Evolutionary conservation across 1,284 basidiomycete genomes (phyloP), one percentile per base, ranked within the genome.

Genomic region (Apiotrichum gracile): DNA sequence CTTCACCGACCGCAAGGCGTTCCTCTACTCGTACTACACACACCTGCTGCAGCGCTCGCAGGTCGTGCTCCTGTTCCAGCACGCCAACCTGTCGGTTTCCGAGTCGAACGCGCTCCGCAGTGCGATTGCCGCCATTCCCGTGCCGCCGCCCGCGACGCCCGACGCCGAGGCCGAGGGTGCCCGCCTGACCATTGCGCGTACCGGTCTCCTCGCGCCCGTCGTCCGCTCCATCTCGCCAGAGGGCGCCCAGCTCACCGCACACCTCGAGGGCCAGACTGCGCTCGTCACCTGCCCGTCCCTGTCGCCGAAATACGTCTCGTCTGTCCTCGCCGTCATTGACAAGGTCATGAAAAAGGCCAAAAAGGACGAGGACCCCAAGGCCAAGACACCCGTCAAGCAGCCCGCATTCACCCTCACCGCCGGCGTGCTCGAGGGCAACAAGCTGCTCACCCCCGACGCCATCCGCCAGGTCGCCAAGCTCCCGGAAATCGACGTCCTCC

Each of bases 41-140:
- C 68, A 76, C 55, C 66, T 78, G n/a, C 58, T 78, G 38, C 35
- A 58, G 5, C 47, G 55, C 8, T 71, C 70, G 37, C 57, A 68
- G 14, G 59, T 77, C 34, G 66, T 77, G 49, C 62, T 78, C 13
- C 62, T 78, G 40, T 76, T 78, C 61, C 65, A 72, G 25, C 75
- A 74, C 41, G 67, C 63, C 47, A 75, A 76, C 60, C 64, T 78
- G 35, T 56, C 66, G 5, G 70, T 69, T 1, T 56, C 62, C 21
- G 73, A 77, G 56, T 67, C 69, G 49, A 51, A 55, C 4, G 44
- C 52, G 1, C 56, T 78, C 5, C 62, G 76, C 12, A 48, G 61
- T 2, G 70, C 70, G 4, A 65, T 78, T 31, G 49, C 60, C 16
- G 37, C 56, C 6, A 60, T 76, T 26, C 66, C 69, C 2, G 35